Percentiles rank a stretch among this genome's conserved stretches.
Conservation (phyloP, 2,329 filamentous ascomycete genomes). For the Dactylella cylindrospora region DNA sequence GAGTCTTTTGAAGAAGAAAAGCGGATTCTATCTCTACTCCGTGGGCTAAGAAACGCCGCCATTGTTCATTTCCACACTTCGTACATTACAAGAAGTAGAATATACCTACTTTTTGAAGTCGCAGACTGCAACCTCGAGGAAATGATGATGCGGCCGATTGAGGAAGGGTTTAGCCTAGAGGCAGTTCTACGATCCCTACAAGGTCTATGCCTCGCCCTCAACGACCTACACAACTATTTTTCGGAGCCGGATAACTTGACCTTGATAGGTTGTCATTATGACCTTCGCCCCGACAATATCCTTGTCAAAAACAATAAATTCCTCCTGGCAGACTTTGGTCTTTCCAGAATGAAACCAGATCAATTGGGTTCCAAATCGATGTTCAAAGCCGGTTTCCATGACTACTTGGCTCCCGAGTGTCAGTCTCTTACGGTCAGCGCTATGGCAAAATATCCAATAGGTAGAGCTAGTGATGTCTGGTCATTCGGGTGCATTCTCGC, state of each 20-base stretch:
- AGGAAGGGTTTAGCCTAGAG: too few species aligned
- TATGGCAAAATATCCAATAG: slow-evolving; percentile 28
- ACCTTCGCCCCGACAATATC: slow-evolving; percentile 50
- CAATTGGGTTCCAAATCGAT: slow-evolving; percentile 36
- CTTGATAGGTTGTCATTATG: slow-evolving; percentile 50
- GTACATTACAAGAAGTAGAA: slow-evolving; percentile 21
- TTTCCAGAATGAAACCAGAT: slow-evolving; percentile 42
- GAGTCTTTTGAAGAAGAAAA: background rate
- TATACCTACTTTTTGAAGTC: slow-evolving; percentile 37
- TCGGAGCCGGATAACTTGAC: slow-evolving; percentile 42
- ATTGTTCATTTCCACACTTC: slow-evolving; percentile 29
- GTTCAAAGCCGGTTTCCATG: slow-evolving; percentile 26
- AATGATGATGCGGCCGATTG: too few species aligned
- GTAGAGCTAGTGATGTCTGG: slow-evolving; percentile 48
- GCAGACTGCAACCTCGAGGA: slow-evolving; percentile 36
- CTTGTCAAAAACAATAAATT: slow-evolving; percentile 47
- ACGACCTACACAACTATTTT: slow-evolving; percentile 46
- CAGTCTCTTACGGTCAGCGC: slow-evolving; percentile 5
- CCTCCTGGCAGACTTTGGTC: slow-evolving; percentile 50
- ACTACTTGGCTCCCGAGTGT: slow-evolving; percentile 49
- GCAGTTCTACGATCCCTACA: slow-evolving; percentile 39
- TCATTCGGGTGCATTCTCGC: slow-evolving; percentile 49
- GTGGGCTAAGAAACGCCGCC: slow-evolving; percentile 28
- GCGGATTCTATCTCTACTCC: slow-evolving; percentile 10
- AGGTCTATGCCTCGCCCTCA: slow-evolving; percentile 48